Evolutionary conservation across 176 grass and related monocot genomes (phyloP), one percentile per base, ranked within the genome.

Genomic region (Carex myosuroides): DNA sequence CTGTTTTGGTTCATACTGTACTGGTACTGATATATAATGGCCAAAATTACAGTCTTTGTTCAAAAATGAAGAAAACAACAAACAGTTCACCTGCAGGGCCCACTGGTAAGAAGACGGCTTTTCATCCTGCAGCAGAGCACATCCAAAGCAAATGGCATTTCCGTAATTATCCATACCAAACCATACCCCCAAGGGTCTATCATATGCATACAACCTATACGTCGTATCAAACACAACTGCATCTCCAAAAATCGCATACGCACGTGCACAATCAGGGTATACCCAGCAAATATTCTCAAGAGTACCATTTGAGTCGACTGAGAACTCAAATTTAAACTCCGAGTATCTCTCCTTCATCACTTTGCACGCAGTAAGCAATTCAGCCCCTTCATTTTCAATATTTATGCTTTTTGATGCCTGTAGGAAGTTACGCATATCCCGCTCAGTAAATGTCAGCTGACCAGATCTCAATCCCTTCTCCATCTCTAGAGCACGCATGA

Each of bases 81-180:
- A 32, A 16, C 53, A 85, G 80, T 82, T 82, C 55, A 91, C 89
- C 89, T 88, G 89, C 77, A 88, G 82, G n/a, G 89, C 89, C 83
- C 89, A 91, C 32, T 60, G 61, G 80, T 82, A 88, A 48, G 86
- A 88, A 39, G 70, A 80, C 14, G 78, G 81, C 21, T 83, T 88
- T 29, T 88, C 89, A 70, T 91, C 78, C 39, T 85, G 59, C 46
- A 88, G 57, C 56, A 91, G 70, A 78, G 75, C 83, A 79, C 83
- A 88, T 46, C 52, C 77, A 72, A 91, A 88, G 63, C 86, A 91
- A 83, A 85, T 85, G 5, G 60, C 63, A 70, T 79, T 83, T 59
- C 89, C 82, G 78, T 88, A 85, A 74, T 91, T 91, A 80, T 91
- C 86, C 26, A 85, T 79, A 13, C 86, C 89, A 55, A 88, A 91